Conservation (phyloP, 345 rosid genomes). For the Cochlearia excelsa region DNA sequence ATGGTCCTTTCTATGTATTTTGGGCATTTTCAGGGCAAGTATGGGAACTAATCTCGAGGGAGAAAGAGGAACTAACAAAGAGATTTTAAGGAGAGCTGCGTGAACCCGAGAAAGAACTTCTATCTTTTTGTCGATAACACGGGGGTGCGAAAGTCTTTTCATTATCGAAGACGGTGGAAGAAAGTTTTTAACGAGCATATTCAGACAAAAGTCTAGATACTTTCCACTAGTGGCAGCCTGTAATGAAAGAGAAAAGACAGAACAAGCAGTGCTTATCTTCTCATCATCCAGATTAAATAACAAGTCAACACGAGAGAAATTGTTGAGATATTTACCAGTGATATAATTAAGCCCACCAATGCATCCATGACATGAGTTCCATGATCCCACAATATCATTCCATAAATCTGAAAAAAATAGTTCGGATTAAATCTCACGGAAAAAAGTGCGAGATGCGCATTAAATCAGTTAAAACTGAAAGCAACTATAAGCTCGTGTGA, state of each 20-base stretch:
- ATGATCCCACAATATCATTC: conserved; percentile 74
- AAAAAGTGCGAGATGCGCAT: conserved; percentile 2
- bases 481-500: not conserved
- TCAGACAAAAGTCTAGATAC: conserved; percentile 57
- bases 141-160: conserved; percentile 36
- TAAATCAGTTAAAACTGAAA: not conserved
- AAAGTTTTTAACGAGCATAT: conserved; percentile 68
- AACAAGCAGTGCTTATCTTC: not conserved
- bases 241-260: conserved; percentile 9
- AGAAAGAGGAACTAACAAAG: conserved; percentile 68
- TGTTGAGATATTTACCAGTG: conserved; percentile 50
- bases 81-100: conserved; percentile 53
- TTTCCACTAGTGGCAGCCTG: conserved; percentile 79
- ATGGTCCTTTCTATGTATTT: conserved; percentile 41
- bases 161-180: conserved; percentile 48
- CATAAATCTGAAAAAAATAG: conserved; percentile 49
- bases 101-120: conserved; percentile 76
- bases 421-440: conserved; percentile 13
- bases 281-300: conserved; percentile 5
- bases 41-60: conserved; percentile 54
- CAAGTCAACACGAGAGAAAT: not conserved
- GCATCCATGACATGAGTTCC: conserved; percentile 65
- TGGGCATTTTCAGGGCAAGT: conserved; percentile 59
- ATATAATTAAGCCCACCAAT: conserved; percentile 50
- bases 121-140: conserved; percentile 45